Evolutionary conservation across 1,139 yeast species (phyloP), one percentile per base, ranked within the genome.

Genomic region (Tardiomyces blankii): DNA sequence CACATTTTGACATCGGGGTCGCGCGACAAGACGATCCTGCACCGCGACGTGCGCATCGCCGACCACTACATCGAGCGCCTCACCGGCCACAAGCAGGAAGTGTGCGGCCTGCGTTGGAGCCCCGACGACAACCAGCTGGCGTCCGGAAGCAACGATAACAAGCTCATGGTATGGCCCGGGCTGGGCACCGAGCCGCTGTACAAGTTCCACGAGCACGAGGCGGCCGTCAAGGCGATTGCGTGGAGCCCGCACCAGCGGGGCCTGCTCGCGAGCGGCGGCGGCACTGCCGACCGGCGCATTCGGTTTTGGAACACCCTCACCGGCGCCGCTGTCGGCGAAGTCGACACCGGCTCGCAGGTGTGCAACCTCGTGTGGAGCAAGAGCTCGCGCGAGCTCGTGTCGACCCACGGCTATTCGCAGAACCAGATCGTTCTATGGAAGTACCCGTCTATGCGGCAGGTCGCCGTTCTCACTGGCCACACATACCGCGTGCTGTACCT

Each of bases 211-310:
- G 95, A 87, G 52, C 98, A 91, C 60, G 78, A 77, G 18, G 97
- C 98, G 0, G 99, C 98, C 0, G 95, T 91, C 5, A 91, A 55
- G 64, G 98, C 97, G 1, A 75, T 91, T 46, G 86, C 95, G 1
- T 91, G 99, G 99, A 85, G 95, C 0, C 97, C 98, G 0, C 97
- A 91, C 61, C 95, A 87, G 60, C 71, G 97, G 48, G 97, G 97
- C 0, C 74, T 89, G 3, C 66, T 91, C 46, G 97, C 97, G 0
- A 79, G 93, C 2, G 99, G 98, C 6, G 99, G 98, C 23, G 99
- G 99, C 21, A 88, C 97, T 0, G 93, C 95, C 1, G 99, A 91
- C 64, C 78, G 91, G 48, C 76, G 83, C 28, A 82, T 93, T 55
- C 84, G 91, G 62, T 80, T 89, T 21, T 91, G 98, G 98, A 89